Evolutionary conservation across 805 yeast genomes (phyloP).

Genomic region (Clavispora phyllophila): DNA sequence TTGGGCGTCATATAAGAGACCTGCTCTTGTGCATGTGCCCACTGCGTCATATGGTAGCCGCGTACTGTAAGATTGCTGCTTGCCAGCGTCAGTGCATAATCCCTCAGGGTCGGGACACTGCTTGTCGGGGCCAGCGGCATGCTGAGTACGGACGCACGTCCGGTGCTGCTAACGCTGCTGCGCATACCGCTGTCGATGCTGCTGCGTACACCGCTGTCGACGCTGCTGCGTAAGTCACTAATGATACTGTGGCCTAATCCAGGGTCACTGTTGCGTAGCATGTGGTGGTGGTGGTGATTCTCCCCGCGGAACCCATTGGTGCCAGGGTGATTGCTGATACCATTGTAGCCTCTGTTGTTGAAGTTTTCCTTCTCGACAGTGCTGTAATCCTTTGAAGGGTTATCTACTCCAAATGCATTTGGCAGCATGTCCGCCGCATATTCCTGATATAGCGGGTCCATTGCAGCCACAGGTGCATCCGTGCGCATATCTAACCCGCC

Average conservation of each 20-base stretch:
- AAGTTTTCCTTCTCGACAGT: not conserved
- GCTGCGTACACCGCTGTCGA: not conserved
- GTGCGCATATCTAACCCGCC: not conserved
- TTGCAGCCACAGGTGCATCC: not conserved
- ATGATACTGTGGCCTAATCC: not conserved
- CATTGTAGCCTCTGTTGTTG: not conserved
- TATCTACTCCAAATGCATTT: not conserved
- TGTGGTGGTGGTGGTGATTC: not conserved
- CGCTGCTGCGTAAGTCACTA: not conserved
- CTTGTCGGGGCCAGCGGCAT: not conserved
- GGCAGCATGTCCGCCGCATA: not conserved
- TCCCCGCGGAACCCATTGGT: too few species aligned
- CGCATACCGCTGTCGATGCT: not conserved
- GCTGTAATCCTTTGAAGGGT: not conserved
- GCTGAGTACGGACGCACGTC: not conserved
- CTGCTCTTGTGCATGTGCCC: not conserved
- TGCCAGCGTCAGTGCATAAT: too few species aligned
- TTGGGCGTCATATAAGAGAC: not conserved
- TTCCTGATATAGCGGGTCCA: not conserved
- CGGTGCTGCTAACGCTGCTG: not conserved
- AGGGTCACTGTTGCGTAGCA: not conserved
- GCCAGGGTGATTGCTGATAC: not conserved
- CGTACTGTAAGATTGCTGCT: too few species aligned
- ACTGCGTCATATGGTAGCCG: not conserved
- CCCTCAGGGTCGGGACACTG: not conserved